A percentile compares a stretch with the other conserved stretches of the same genome.
Conservation (phyloP, 345 rosid genomes). For the Arabidopsis arenosa region DNA sequence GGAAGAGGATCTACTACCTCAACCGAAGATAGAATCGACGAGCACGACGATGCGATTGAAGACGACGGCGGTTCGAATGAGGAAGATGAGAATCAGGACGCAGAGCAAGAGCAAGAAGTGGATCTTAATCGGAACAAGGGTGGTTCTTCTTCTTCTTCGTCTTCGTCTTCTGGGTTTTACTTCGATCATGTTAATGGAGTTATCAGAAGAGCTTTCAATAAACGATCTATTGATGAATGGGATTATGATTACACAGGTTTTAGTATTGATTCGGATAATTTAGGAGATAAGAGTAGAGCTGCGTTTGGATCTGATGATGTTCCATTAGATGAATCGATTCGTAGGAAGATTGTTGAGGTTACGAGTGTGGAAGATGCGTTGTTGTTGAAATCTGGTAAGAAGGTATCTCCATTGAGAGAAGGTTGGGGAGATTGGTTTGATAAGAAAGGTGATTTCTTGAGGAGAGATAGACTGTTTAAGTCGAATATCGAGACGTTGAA, state of each 20-base stretch:
- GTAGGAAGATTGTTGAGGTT: conserved; percentile 73
- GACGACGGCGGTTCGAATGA: conserved; percentile 43
- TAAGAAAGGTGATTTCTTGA: conserved; percentile 84
- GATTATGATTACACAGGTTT: conserved; percentile 69
- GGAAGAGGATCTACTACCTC: conserved; percentile 44
- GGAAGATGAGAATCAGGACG: conserved; percentile 44
- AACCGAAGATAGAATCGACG: conserved; percentile 72
- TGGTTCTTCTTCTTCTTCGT: not conserved
- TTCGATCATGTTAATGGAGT: conserved; percentile 76
- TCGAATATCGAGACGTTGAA: conserved; percentile 79
- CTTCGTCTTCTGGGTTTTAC: conserved; percentile 62
- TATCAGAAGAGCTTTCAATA: conserved; percentile 60
- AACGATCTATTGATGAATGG: conserved; percentile 86
- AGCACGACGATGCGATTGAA: conserved; percentile 79
- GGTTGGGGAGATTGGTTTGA: conserved; percentile 99
- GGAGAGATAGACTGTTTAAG: conserved; percentile 84
- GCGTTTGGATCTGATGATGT: conserved; percentile 85
- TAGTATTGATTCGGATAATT: conserved; percentile 27
- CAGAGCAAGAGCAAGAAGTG: conserved; percentile 51
- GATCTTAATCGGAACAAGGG: conserved; percentile 44
- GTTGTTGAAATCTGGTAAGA: conserved; percentile 63
- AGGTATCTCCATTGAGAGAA: conserved; percentile 69
- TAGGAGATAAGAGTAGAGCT: conserved; percentile 47
- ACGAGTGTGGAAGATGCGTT: conserved; percentile 73
- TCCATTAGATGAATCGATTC: conserved; percentile 72